Percentiles rank a stretch among this genome's conserved stretches.
Evolutionary conservation across 2,329 filamentous ascomycete genomes (phyloP).

Genomic region (Teratosphaeria zuluensis): DNA sequence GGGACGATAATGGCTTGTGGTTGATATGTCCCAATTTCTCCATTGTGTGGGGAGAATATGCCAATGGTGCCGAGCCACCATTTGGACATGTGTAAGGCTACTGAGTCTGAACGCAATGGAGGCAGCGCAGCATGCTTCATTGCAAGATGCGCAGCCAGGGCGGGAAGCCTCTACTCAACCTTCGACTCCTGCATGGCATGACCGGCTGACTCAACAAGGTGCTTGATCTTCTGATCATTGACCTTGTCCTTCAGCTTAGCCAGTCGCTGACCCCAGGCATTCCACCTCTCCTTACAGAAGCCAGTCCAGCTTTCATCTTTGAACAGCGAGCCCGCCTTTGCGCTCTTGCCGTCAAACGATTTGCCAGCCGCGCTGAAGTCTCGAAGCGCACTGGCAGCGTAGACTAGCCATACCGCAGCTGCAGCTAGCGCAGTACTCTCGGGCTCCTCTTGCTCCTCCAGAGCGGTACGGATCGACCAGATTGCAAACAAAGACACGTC

Average conservation of each 20-base stretch:
- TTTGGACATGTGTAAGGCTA: too few species aligned
- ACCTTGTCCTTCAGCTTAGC: constrained; percentile 4
- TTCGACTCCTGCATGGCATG: neutral
- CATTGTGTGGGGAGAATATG: too few species aligned
- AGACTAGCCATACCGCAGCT: constrained; percentile 22
- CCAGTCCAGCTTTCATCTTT: constrained; percentile 18
- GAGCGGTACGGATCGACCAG: constrained; percentile 20
- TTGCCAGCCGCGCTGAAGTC: constrained; percentile 15
- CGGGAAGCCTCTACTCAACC: neutral
- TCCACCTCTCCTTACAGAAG: constrained; percentile 19
- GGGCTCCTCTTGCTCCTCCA: constrained; percentile 14
- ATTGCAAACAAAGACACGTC: constrained; percentile 22
- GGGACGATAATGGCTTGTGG: too few species aligned
- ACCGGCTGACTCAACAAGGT: constrained; percentile 11
- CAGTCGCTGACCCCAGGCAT: constrained; percentile 16
- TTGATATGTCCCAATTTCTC: too few species aligned
- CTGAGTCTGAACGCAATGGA: neutral
- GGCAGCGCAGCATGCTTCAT: neutral
- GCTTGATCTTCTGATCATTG: constrained; percentile 6
- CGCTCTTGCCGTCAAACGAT: constrained; percentile 10
- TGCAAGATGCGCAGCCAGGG: too few species aligned
- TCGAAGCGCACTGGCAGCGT: constrained; percentile 16
- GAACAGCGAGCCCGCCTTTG: constrained; percentile 12
- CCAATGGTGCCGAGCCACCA: too few species aligned
- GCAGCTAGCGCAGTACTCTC: constrained; percentile 15